Evolutionary conservation across 140 eudicot species (phyloP), one percentile per base, ranked within the genome.

Genomic region (Anethum foeniculum): DNA sequence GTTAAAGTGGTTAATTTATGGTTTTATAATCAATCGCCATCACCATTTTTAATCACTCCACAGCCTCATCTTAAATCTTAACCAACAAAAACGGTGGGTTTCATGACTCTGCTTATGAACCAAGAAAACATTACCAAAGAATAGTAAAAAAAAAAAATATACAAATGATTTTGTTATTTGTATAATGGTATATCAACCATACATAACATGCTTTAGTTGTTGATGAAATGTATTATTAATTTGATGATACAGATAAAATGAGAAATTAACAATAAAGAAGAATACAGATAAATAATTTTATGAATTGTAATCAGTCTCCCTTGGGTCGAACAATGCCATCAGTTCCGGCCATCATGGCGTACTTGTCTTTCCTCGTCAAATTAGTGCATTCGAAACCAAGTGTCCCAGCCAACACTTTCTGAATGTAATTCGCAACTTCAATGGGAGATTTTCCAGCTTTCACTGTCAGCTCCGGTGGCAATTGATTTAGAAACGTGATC

Each of bases 321-420:
- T 72, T 72, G 47, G 77, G 15, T 72, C 28, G 32, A 72, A 72
- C 77, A 72, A 71, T 68, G 10, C 90, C 92, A 41, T 89, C 89
- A 3, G 80, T 89, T 0, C 89, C 91, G 6, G 88, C 93, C 80
- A 89, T 72, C 85, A 89, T 82, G 13, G 46, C 82, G 16, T 85
- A 89, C 88, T 89, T 89, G 36, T 89, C 89, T 77, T 85, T 89
- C 78, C 89, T 80, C 7, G 93, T 89, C 87, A 89, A 80, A 65
- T 86, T 82, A 0, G 93, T 89, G 69, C 93, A 87, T 83, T 89
- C 90, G 34, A 83, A 89, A 12, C 93, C 87, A 56, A 89, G 65
- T 1, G 88, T 77, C 18, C 81, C 91, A 0, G 56, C 91, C 41
- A 89, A 5, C 8, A 79, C 86, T 85, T 82, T 81, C 69, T 89